phyloP scores from a whole-genome alignment of 2,329 filamentous ascomycete genomes.

The Fusarium dimerum region DNA sequence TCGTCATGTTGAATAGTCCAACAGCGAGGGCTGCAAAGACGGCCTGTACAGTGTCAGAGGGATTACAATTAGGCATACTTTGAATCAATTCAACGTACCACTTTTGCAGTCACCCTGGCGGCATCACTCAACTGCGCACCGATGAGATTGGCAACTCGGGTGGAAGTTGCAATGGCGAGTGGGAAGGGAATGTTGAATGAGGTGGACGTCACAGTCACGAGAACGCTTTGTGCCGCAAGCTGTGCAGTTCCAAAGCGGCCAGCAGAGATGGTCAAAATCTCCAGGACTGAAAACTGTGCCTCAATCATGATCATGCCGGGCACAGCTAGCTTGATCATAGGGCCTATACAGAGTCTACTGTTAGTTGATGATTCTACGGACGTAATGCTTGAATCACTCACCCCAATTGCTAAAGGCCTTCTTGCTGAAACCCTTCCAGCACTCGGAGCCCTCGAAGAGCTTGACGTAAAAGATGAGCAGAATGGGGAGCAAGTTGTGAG shows the following conservation, averaged over 20 bases:
- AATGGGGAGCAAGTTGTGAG: constrained; percentile 72
- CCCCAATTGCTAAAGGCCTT: constrained; percentile 71
- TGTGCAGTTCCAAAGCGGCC: constrained; percentile 74
- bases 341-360: constrained; percentile 35
- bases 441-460: constrained; percentile 69
- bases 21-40: constrained; percentile 65
- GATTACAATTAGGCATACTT: too few relatives aligned
- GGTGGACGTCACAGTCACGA: constrained; percentile 73
- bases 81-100: too few relatives aligned
- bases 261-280: constrained; percentile 77
- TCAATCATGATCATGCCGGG: constrained; percentile 90
- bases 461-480: constrained; percentile 73
- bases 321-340: constrained; percentile 79
- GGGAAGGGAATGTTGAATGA: constrained; percentile 91
- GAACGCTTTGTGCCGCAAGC: constrained; percentile 81
- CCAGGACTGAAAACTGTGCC: constrained; percentile 87
- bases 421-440: constrained; percentile 75
- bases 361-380: background rate
- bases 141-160: constrained; percentile 85
- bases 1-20: constrained; percentile 71
- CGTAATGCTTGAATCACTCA: background rate
- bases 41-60: constrained; percentile 35
- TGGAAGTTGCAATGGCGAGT: constrained; percentile 82
- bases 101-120: constrained; percentile 73
- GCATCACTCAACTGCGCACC: constrained; percentile 77